Conservation (phyloP, 257 asterid genomes). For the Fraxinus excelsior region DNA sequence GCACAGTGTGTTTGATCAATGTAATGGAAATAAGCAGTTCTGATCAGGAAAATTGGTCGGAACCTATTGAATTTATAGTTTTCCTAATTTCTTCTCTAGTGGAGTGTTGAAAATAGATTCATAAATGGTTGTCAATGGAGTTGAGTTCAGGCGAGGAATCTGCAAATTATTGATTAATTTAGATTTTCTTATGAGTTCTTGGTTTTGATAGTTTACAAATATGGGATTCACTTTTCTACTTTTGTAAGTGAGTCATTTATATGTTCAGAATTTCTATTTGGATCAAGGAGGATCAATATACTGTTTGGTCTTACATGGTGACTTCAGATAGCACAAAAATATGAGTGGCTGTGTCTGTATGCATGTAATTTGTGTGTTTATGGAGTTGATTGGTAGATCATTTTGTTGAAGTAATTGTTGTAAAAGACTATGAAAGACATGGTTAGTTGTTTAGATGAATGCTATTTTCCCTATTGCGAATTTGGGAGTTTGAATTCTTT, state of each 20-base stretch:
- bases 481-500: background rate
- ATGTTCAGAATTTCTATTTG: constrained; percentile 2
- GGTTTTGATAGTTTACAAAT: constrained; percentile 5
- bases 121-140: background rate
- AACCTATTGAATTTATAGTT: background rate
- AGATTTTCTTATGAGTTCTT: background rate
- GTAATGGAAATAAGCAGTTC: constrained; percentile 22
- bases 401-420: background rate
- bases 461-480: background rate
- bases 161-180: background rate
- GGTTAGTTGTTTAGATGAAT: background rate
- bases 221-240: background rate
- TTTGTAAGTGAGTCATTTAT: constrained; percentile 11
- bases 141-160: background rate
- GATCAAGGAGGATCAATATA: background rate
- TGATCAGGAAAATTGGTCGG: background rate
- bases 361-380: background rate
- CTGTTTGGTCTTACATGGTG: background rate
- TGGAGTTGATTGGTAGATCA: background rate
- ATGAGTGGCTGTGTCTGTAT: background rate
- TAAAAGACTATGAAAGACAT: background rate
- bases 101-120: background rate
- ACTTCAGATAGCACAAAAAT: background rate
- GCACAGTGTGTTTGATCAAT: constrained; percentile 10
- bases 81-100: background rate